Conservation (phyloP, 768 basidiomycete genomes). For the Lactifluus echinatus region DNA sequence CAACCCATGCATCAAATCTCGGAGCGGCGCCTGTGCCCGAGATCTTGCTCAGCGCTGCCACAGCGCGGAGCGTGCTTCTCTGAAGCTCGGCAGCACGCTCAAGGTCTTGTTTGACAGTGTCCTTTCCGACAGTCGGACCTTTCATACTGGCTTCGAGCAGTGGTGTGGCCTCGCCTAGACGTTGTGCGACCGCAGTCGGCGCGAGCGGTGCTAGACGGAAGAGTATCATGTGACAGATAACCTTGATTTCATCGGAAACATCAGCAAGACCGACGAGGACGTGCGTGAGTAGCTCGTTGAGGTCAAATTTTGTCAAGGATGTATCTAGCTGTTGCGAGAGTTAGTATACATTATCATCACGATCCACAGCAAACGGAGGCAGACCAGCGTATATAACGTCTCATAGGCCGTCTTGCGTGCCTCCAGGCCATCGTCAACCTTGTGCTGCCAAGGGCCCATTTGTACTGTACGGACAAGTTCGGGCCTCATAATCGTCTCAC, state of each 20-base stretch:
- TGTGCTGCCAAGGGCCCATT: conserved; percentile 97
- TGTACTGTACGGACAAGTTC: conserved; percentile 83
- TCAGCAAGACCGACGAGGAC: conserved; percentile 81
- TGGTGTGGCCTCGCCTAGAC: conserved; percentile 78
- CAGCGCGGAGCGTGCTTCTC: conserved; percentile 78
- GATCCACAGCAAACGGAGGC: conserved; percentile 21
- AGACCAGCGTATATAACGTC: conserved; percentile 88
- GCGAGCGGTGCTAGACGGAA: conserved; percentile 85
- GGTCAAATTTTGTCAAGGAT: conserved; percentile 79
- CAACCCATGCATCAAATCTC: conserved; percentile 74
- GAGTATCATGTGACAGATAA: conserved; percentile 91
- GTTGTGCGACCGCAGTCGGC: conserved; percentile 71
- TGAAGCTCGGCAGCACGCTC: conserved; percentile 87
- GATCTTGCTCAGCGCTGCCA: conserved; percentile 80
- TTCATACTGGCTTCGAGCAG: conserved; percentile 85
- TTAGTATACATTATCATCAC: not conserved
- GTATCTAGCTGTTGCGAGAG: conserved; percentile 63
- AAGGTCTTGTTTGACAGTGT: conserved; percentile 90
- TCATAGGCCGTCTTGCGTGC: conserved; percentile 96
- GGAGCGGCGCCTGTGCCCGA: conserved; percentile 51
- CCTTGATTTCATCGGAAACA: conserved; percentile 94
- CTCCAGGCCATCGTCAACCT: conserved; percentile 94
- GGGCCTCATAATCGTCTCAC: conserved; percentile 72
- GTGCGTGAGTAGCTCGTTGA: conserved; percentile 73
- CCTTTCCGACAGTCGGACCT: conserved; percentile 81